Conservation (phyloP, 345 rosid species). For the Gossypium mustelinum region DNA sequence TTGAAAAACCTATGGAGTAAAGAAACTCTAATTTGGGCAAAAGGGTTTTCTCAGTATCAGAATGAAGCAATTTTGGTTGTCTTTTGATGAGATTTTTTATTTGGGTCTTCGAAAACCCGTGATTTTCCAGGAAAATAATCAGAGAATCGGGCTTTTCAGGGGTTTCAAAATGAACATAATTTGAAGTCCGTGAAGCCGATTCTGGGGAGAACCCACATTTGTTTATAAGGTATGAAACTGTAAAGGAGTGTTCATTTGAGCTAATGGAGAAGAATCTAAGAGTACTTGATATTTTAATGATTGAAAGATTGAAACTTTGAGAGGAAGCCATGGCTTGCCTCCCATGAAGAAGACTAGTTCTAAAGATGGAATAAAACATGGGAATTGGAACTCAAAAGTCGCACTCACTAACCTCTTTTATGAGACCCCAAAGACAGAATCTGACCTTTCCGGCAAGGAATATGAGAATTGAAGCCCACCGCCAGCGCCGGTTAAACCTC, state of each 20-base stretch:
- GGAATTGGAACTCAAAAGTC: not conserved
- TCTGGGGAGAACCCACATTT: conserved; percentile 32
- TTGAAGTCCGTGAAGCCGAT: conserved; percentile 22
- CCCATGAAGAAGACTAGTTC: conserved; percentile 2
- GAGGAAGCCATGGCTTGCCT: not conserved
- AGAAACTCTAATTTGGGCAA: conserved; percentile 28
- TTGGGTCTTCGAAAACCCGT: conserved; percentile 23
- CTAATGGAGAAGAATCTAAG: conserved; percentile 7
- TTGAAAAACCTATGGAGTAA: conserved; percentile 18
- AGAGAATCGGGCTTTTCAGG: conserved; percentile 21
- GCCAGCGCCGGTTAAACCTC: not conserved
- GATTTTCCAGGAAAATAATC: not conserved
- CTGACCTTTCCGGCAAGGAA: not conserved
- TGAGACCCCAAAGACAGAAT: not conserved
- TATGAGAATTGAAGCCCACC: not conserved
- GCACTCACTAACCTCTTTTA: not conserved
- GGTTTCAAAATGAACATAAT: conserved; percentile 9
- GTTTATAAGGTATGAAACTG: conserved; percentile 35
- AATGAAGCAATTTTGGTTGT: not conserved
- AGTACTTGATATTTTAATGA: not conserved
- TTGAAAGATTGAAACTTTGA: not conserved
- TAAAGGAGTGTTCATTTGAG: conserved; percentile 16
- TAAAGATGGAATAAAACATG: conserved; percentile 4
- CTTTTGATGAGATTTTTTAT: not conserved
- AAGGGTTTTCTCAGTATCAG: conserved; percentile 13